phyloP scores from a whole-genome alignment of 805 yeast genomes.

The Priceomyces castillae region DNA sequence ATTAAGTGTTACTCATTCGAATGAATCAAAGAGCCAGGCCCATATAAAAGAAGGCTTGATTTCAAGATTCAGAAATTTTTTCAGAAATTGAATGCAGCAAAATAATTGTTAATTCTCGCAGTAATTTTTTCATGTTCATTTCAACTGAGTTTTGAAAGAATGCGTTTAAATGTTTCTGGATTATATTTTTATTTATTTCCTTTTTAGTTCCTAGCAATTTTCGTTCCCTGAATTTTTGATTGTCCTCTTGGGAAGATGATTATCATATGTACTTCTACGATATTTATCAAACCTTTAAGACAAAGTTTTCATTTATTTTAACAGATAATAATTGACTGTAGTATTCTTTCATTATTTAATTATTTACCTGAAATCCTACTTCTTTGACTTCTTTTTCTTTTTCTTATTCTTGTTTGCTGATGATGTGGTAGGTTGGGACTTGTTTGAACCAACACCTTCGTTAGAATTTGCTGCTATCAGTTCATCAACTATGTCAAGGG shows the following conservation, averaged over 20 bases:
- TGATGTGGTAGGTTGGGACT: slow-evolving; percentile 4
- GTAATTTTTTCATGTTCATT: not conserved
- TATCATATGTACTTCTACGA: not conserved
- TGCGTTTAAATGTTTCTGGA: not conserved
- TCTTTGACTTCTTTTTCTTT: slow-evolving; percentile 33
- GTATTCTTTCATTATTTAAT: too few relatives aligned
- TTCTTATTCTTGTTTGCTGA: slow-evolving; percentile 18
- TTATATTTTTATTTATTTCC: not conserved
- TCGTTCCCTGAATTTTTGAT: not conserved
- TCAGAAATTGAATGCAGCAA: slow-evolving; percentile 19
- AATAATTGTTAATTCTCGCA: not conserved
- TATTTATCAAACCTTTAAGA: slow-evolving; percentile 2
- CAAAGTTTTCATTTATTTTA: too few relatives aligned
- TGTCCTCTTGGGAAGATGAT: not conserved
- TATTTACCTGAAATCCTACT: slow-evolving; percentile 12
- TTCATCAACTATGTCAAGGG: slow-evolving; percentile 5
- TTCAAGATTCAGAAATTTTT: slow-evolving; percentile 31
- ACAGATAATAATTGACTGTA: not conserved
- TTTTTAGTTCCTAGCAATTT: not conserved
- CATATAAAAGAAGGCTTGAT: slow-evolving; percentile 25
- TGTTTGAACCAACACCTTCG: slow-evolving; percentile 8
- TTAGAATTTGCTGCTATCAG: slow-evolving; percentile 10
- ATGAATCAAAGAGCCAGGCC: not conserved
- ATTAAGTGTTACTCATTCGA: not conserved
- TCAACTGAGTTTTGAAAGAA: not conserved